Base-by-base conservation (phyloP, 352 stramenopile genomes). In the Achlya hypogyna region DNA sequence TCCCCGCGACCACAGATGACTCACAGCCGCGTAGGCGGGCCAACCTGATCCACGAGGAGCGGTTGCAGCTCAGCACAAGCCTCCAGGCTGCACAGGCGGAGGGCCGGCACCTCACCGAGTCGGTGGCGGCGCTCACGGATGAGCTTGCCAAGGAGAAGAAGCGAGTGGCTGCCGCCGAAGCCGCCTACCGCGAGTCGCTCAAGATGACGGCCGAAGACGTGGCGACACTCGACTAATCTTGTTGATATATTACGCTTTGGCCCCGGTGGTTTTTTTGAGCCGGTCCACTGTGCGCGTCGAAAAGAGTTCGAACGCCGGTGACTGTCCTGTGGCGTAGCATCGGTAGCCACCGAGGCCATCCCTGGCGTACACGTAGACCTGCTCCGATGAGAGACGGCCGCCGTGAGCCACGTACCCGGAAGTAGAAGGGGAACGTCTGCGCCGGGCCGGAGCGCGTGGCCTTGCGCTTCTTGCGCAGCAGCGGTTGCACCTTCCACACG, bases 401-500 rank as follows among this genome's bases (percentile, higher is more conserved):
- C 65, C 58, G 32, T 75, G 76, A 9, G 68, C 74, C 60, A 89
- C 89, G 88, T 20, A 94, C 74, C 47, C 83, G 83, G 63, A 92
- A 94, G 71, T 84, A 94, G 62, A 94, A 94, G 5, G 85, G 85
- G 63, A 92, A 94, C 47, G 82, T 89, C 71, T 94, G 83, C n/a
- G 81, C 85, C 0, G 85, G 85, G 1, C 76, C 73, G 16, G 85
- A 90, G 23, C 83, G 80, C 51, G 85, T 94, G 20, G 85, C 83
- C 68, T 94, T 94, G 75, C 85, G 83, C 71, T 94, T 94, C 74
- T 94, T 94, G 72, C 91, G 91, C 47, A 94, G 74, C 79, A 90
- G 89, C 38, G 85, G 83, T 71, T 91, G 83, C 43, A 94, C 82
- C 62, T 94, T 94, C 85, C 85, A 94, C 53, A 94, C 85, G 56